phyloP scores from a whole-genome alignment of 805 yeast genomes.

The Barnettozyma populi region DNA sequence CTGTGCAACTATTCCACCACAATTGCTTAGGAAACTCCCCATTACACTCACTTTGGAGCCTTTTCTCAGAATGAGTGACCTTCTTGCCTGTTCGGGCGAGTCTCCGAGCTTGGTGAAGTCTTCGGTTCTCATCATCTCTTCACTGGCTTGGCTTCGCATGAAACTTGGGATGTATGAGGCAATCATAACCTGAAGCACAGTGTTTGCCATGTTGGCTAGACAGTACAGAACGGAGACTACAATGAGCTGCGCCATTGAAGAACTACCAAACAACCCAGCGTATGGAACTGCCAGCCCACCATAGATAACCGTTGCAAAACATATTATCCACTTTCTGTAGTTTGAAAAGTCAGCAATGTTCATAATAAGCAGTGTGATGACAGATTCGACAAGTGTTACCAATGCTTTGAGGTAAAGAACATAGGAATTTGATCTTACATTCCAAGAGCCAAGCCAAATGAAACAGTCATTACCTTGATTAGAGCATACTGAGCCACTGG shows the following conservation, averaged over 20 bases:
- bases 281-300: slow-evolving; percentile 34
- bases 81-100: slow-evolving; percentile 24
- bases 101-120: neutral
- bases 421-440: slow-evolving; percentile 32
- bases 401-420: slow-evolving; percentile 34
- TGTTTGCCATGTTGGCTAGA: slow-evolving; percentile 26
- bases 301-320: slow-evolving; percentile 28
- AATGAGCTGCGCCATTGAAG: slow-evolving; percentile 20
- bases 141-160: slow-evolving; percentile 30
- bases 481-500: slow-evolving; percentile 24
- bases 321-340: slow-evolving; percentile 31
- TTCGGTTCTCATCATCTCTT: slow-evolving; percentile 11
- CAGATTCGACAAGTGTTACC: slow-evolving; percentile 34
- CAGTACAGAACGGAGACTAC: slow-evolving; percentile 29
- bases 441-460: slow-evolving; percentile 31
- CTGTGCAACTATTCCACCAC: slow-evolving; percentile 35
- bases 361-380: slow-evolving; percentile 32
- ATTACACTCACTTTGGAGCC: slow-evolving; percentile 34
- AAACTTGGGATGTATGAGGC: slow-evolving; percentile 37
- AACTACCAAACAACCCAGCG: slow-evolving; percentile 25
- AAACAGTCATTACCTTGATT: slow-evolving; percentile 34
- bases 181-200: slow-evolving; percentile 33
- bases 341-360: slow-evolving; percentile 37
- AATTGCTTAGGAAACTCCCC: slow-evolving; percentile 32
- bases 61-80: slow-evolving; percentile 24